Evolutionary conservation across 2,329 filamentous ascomycete genomes (phyloP).

Genomic region (Esteya vermicola): DNA sequence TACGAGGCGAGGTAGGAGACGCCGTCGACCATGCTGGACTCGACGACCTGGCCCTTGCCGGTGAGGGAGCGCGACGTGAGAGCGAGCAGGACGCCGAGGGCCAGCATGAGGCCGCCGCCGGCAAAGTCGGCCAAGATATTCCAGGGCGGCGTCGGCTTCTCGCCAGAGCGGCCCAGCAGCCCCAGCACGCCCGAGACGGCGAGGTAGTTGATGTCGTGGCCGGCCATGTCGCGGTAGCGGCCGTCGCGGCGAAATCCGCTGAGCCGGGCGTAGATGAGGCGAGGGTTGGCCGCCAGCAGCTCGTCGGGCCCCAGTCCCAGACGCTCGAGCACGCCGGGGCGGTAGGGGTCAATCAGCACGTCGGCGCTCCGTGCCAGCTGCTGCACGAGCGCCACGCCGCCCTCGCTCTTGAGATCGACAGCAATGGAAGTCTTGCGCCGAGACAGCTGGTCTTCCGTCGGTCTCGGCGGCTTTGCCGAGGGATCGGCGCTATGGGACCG

Average conservation of each 20-base stretch:
- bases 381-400: conserved; percentile 52
- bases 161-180: conserved; percentile 55
- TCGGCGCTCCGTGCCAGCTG: conserved; percentile 51
- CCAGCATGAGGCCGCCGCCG: conserved; percentile 70
- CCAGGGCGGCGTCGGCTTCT: conserved; percentile 62
- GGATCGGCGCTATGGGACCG: conserved; percentile 23
- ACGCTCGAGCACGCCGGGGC: conserved; percentile 78
- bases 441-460: conserved; percentile 58
- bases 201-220: conserved; percentile 94
- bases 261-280: conserved; percentile 71
- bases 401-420: conserved; percentile 58
- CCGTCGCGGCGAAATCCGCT: conserved; percentile 84
- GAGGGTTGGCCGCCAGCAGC: conserved; percentile 53
- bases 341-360: conserved; percentile 84
- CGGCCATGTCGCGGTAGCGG: conserved; percentile 74
- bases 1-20: conserved; percentile 65
- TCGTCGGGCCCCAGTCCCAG: conserved; percentile 61
- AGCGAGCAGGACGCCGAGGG: conserved; percentile 71
- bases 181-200: conserved; percentile 69
- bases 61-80: conserved; percentile 49
- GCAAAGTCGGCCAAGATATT: conserved; percentile 89
- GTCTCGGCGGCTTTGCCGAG: too few species aligned
- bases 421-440: conserved; percentile 70
- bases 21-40: conserved; percentile 96
- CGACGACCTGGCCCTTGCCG: conserved; percentile 73